Evolutionary conservation across 352 stramenopile species (phyloP).

Genomic region (Phytophthora kernoviae): DNA sequence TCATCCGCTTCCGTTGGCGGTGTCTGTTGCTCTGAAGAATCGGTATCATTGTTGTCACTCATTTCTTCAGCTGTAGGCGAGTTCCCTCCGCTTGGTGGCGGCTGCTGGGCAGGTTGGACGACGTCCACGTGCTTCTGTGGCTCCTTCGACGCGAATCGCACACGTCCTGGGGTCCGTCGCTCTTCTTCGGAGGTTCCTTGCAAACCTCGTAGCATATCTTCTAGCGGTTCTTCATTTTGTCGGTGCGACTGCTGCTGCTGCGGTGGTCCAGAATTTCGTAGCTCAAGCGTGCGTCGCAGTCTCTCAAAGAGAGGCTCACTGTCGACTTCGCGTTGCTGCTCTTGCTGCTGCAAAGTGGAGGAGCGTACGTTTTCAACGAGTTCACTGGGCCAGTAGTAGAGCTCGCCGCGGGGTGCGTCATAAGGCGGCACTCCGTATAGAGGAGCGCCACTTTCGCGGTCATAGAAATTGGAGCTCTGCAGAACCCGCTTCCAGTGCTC

Average conservation of each 20-base stretch:
- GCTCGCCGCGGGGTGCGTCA: constrained; percentile 23
- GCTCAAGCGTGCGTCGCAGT: constrained; percentile 22
- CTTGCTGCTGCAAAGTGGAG: constrained; percentile 22
- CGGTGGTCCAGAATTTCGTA: background rate
- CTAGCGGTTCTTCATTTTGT: constrained; percentile 25
- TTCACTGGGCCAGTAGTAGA: constrained; percentile 48
- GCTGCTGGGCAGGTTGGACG: constrained; percentile 12
- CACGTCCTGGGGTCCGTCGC: background rate
- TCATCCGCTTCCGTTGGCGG: background rate
- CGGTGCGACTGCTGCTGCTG: background rate
- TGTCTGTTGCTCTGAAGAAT: background rate
- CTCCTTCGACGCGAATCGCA: constrained; percentile 20
- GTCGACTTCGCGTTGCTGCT: constrained; percentile 8
- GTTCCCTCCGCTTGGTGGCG: constrained; percentile 4
- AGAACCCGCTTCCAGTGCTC: constrained; percentile 41
- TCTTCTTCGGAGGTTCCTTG: constrained; percentile 7
- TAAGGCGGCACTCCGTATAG: constrained; percentile 12
- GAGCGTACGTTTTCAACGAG: constrained; percentile 32
- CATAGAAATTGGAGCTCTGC: constrained; percentile 38
- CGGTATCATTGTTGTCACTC: background rate
- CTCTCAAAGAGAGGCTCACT: constrained; percentile 18
- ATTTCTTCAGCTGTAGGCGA: background rate
- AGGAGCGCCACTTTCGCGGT: constrained; percentile 13
- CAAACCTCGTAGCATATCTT: constrained; percentile 30
- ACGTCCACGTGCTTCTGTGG: constrained; percentile 23